Evolutionary conservation across 345 rosid species (phyloP), one percentile per base, ranked within the genome.

Genomic region (Rubroshorea leprosula): DNA sequence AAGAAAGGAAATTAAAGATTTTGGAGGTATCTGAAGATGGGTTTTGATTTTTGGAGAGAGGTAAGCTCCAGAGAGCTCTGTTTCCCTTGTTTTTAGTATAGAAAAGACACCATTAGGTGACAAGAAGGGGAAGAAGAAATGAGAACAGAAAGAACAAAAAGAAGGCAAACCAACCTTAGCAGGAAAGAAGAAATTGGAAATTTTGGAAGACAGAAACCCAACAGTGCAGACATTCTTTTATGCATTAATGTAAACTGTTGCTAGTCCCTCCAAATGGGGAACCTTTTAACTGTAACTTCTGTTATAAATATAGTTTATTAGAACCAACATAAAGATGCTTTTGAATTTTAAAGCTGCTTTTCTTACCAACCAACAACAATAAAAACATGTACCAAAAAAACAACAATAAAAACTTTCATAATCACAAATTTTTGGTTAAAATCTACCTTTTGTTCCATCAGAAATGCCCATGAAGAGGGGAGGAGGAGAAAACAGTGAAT

Each of bases 231-330:
- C 41, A 35, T 35, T 35, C 41, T 55, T 17, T 14, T 50, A 8
- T 23, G n/a, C 41, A 2, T 14, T 29, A 4, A 15, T 41, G 19
- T 59, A n/a, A 47, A 60, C 63, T 41, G 62, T 50, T 17, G 19
- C 31, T 49, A 35, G 5, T 35, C 45, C 57, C n/a, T 58, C 61
- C 44, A 56, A 24, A 49, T 20, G 26, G 51, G 16, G 35, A n/a
- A 38, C 17, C n/a, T n/a, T 29, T 31, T 51, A 18, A 60, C 48
- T 46, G 47, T 55, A 67, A 61, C 66, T 26, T 55, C 39, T 31
- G 48, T 25, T n/a, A n/a, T n/a, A n/a, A n/a, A n/a, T 41, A 27
- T 23, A 29, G 4, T 29, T 29, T 29, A 29, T 29, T n/a, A n/a
- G n/a, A n/a, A 29, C 35, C 35, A 29, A 29, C 35, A 4, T 29